Evolutionary conservation across 2,329 filamentous ascomycete species (phyloP).

Genomic region (Setomelanomma holmii): DNA sequence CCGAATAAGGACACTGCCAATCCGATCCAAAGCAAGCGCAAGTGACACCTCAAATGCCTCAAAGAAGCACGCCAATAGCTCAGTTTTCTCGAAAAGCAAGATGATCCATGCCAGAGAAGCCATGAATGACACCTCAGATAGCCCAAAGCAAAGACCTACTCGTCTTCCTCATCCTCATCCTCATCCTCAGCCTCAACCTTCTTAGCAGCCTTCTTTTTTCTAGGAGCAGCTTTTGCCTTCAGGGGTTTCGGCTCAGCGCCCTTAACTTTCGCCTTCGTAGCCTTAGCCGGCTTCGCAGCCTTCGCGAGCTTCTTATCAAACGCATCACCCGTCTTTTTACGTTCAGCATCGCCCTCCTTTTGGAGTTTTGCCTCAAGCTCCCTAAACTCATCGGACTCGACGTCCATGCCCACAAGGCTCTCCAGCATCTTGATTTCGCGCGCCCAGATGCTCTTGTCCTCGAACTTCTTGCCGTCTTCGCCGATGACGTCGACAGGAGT

Average conservation of each 20-base stretch:
- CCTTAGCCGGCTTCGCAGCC: background rate
- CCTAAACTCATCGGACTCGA: conserved; percentile 75
- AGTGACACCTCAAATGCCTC: background rate
- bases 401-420: conserved; percentile 82
- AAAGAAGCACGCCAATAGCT: background rate
- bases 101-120: no score
- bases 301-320: background rate
- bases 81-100: background rate
- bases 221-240: conserved; percentile 65
- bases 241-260: conserved; percentile 72
- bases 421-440: conserved; percentile 95
- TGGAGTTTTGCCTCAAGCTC: conserved; percentile 70
- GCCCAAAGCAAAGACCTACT: background rate
- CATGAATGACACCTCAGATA: background rate
- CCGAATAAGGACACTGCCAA: no score
- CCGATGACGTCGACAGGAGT: conserved; percentile 85
- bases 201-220: conserved; percentile 50
- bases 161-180: conserved; percentile 11
- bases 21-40: background rate
- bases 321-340: conserved; percentile 74
- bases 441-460: conserved; percentile 88
- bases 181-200: conserved; percentile 22
- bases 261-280: conserved; percentile 65
- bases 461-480: conserved; percentile 67
- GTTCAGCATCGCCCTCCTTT: conserved; percentile 72